phyloP scores from a whole-genome alignment of 371 early-diverging fungal species.

The Haplosporangium sp. region DNA sequence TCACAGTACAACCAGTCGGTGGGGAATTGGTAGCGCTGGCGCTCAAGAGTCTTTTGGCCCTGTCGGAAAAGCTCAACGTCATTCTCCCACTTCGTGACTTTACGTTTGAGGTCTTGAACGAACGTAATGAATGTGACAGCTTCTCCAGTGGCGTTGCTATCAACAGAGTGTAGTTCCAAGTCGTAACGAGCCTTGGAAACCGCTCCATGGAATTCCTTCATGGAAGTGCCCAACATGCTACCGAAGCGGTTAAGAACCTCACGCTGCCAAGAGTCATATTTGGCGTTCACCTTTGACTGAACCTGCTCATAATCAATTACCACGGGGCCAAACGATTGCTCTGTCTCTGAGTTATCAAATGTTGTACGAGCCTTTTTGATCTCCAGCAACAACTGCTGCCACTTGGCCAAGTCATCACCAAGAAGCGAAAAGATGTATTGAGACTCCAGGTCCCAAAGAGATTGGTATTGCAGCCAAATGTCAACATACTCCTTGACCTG shows the following conservation, averaged over 20 bases:
- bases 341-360: constrained; percentile 95
- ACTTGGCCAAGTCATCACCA: constrained; percentile 91
- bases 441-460: constrained; percentile 96
- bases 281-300: constrained; percentile 96
- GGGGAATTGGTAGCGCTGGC: constrained; percentile 95
- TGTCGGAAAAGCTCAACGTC: constrained; percentile 90
- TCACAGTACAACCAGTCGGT: constrained; percentile 96
- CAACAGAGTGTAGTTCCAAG: constrained; percentile 91
- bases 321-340: constrained; percentile 88
- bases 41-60: constrained; percentile 94
- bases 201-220: constrained; percentile 84
- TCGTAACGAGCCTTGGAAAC: constrained; percentile 87
- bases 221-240: constrained; percentile 81
- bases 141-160: constrained; percentile 88
- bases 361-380: constrained; percentile 95
- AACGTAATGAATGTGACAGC: constrained; percentile 96
- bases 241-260: constrained; percentile 96
- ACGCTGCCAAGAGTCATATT: constrained; percentile 98
- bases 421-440: constrained; percentile 84
- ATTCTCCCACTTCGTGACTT: constrained; percentile 84
- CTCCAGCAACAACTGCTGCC: constrained; percentile 95
- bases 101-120: constrained; percentile 93
- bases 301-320: constrained; percentile 97
- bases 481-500: constrained; percentile 89
- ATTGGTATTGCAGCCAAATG: constrained; percentile 98